phyloP scores from a whole-genome alignment of 1,284 basidiomycete species.

The Cryptococcus sp. region DNA sequence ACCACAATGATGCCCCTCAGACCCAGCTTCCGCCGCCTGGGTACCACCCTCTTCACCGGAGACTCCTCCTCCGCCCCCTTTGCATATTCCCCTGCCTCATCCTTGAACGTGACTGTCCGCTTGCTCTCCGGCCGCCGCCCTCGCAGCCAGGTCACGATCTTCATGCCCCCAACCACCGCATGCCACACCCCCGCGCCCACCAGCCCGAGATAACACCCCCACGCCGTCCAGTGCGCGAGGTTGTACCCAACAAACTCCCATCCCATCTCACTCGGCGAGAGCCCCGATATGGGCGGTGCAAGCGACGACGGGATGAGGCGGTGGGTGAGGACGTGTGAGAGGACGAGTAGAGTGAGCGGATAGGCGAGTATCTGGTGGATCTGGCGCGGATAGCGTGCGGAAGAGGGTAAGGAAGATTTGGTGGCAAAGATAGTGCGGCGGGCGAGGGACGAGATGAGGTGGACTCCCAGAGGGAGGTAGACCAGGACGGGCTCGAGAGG shows the following conservation, averaged over 20 bases:
- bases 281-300: slow-evolving; percentile 25
- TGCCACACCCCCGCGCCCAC: slow-evolving; percentile 30
- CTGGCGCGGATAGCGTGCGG: slow-evolving; percentile 12
- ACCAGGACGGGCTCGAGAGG: slow-evolving; percentile 37
- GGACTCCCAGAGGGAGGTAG: slow-evolving; percentile 35
- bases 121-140: slow-evolving; percentile 5
- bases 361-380: slow-evolving; percentile 16
- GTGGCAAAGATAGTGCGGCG: slow-evolving; percentile 20
- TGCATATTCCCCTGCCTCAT: too few relatives aligned
- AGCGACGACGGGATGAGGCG: slow-evolving; percentile 33
- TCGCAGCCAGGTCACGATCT: slow-evolving; percentile 36
- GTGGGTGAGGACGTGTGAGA: slow-evolving; percentile 33
- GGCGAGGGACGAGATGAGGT: slow-evolving; percentile 29
- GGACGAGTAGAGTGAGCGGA: slow-evolving; percentile 8
- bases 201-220: slow-evolving; percentile 24
- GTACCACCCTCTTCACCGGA: neutral
- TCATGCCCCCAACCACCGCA: slow-evolving; percentile 33
- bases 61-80: neutral
- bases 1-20: slow-evolving; percentile 26
- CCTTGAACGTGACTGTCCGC: neutral
- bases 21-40: slow-evolving; percentile 17
- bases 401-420: slow-evolving; percentile 21
- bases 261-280: slow-evolving; percentile 40
- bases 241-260: slow-evolving; percentile 45
- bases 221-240: slow-evolving; percentile 18